A percentile compares a stretch with the other conserved stretches of the same genome.
phyloP scores from a whole-genome alignment of 257 asterid species.

The Solanum verrucosum region DNA sequence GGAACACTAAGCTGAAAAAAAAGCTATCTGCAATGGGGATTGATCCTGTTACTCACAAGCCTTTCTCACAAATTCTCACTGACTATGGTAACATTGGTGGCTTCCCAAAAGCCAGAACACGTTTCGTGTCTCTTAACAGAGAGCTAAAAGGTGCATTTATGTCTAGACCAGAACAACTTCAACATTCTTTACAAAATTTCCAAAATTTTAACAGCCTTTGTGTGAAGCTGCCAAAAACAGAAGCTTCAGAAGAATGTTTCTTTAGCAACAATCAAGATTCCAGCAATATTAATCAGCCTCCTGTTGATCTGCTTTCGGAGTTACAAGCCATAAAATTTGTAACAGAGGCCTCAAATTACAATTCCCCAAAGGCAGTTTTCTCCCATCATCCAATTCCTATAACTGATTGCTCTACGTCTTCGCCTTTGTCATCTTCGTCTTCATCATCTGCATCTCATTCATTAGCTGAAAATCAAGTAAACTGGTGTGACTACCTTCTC shows the following conservation, averaged over 20 bases:
- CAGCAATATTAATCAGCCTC: slow-evolving; percentile 1
- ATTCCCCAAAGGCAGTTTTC: not conserved
- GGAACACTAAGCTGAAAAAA: slow-evolving; percentile 81
- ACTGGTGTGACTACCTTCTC: slow-evolving; percentile 76
- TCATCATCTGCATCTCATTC: slow-evolving; percentile 11
- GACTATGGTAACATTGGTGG: slow-evolving; percentile 85
- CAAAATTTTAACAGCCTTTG: slow-evolving; percentile 7
- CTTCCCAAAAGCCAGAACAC: slow-evolving; percentile 40
- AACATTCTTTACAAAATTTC: not conserved
- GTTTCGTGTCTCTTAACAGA: slow-evolving; percentile 31
- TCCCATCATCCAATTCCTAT: not conserved
- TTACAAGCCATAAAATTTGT: slow-evolving; percentile 54
- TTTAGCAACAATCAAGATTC: not conserved
- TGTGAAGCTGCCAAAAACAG: not conserved
- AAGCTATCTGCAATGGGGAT: slow-evolving; percentile 87
- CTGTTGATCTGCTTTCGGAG: slow-evolving; percentile 44
- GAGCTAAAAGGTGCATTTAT: slow-evolving; percentile 33
- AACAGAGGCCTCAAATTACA: slow-evolving; percentile 31
- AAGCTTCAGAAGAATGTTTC: slow-evolving; percentile 4
- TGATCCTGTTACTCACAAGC: slow-evolving; percentile 87
- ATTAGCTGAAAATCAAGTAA: slow-evolving; percentile 28
- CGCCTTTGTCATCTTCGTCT: slow-evolving; percentile 14
- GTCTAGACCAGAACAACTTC: slow-evolving; percentile 16
- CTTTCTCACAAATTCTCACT: slow-evolving; percentile 79
- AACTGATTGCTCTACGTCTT: slow-evolving; percentile 15